phyloP scores from a whole-genome alignment of 1,284 basidiomycete species.

The Heliocybe sulcata region DNA sequence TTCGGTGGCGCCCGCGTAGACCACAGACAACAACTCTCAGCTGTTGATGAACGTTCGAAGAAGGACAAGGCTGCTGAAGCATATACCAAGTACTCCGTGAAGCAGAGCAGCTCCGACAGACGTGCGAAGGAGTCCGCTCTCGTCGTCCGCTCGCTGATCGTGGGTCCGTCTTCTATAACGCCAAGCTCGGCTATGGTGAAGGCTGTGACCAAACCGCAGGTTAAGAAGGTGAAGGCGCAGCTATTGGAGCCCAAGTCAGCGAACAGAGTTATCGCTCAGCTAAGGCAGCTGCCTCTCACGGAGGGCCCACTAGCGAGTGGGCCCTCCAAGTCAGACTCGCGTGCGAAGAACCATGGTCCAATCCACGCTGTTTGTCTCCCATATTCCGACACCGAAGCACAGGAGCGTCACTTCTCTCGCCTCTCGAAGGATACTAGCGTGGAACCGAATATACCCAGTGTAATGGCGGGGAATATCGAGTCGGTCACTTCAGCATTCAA shows the following conservation, averaged over 20 bases:
- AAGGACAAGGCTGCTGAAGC: slow-evolving; percentile 25
- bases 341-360: slow-evolving; percentile 30
- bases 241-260: slow-evolving; percentile 60
- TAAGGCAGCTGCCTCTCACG: slow-evolving; percentile 43
- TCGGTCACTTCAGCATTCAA: slow-evolving; percentile 41
- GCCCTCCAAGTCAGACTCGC: slow-evolving; percentile 15
- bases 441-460: neutral
- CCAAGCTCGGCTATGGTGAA: slow-evolving; percentile 27
- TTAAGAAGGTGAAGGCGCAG: slow-evolving; percentile 65
- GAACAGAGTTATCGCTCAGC: slow-evolving; percentile 60
- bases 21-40: slow-evolving; percentile 29
- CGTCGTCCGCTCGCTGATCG: slow-evolving; percentile 57
- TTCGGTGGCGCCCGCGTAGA: slow-evolving; percentile 13
- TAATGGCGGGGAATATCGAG: slow-evolving; percentile 38
- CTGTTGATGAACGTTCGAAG: slow-evolving; percentile 32
- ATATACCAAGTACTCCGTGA: slow-evolving; percentile 25
- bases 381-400: slow-evolving; percentile 50
- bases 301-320: slow-evolving; percentile 20
- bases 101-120: slow-evolving; percentile 40
- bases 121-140: slow-evolving; percentile 58
- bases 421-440: slow-evolving; percentile 22
- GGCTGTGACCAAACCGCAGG: slow-evolving; percentile 36
- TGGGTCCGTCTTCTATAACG: slow-evolving; percentile 39
- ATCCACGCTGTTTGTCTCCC: slow-evolving; percentile 72
- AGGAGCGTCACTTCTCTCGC: slow-evolving; percentile 40